Evolutionary conservation across 768 basidiomycete genomes (phyloP).

Genomic region (Boletus sp.): DNA sequence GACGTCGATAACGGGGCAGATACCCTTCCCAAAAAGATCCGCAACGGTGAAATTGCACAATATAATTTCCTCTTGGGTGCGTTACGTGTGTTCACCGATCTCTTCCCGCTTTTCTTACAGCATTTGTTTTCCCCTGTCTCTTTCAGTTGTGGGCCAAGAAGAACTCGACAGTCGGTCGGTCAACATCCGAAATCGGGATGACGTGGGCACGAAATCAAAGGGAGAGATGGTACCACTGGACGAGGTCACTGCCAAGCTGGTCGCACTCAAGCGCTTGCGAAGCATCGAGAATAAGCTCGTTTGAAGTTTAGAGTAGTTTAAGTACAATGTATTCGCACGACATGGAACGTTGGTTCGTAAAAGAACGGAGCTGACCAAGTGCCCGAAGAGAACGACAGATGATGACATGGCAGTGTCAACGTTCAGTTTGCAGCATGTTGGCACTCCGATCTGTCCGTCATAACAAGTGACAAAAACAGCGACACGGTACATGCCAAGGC

Average conservation of each 20-base stretch:
- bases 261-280: conserved; percentile 62
- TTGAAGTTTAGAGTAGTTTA: conserved; percentile 20
- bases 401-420: neutral
- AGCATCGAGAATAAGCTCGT: conserved; percentile 54
- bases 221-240: conserved; percentile 74
- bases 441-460: neutral
- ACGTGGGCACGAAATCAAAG: conserved; percentile 81
- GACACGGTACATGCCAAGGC: neutral
- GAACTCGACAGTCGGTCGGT: conserved; percentile 86
- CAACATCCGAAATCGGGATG: conserved; percentile 95
- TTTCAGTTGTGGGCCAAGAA: conserved; percentile 88
- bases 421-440: neutral
- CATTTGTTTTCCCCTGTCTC: neutral
- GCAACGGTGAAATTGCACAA: conserved; percentile 95
- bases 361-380: neutral
- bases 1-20: conserved; percentile 93
- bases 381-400: neutral
- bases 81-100: conserved; percentile 23
- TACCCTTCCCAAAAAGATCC: conserved; percentile 95
- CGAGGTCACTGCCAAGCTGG: conserved; percentile 65
- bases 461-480: neutral
- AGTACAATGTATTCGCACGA: neutral
- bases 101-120: neutral
- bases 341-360: neutral
- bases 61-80: conserved; percentile 97